Base-by-base conservation (phyloP, 768 basidiomycete species). In the Crassisporium funariophilum region DNA sequence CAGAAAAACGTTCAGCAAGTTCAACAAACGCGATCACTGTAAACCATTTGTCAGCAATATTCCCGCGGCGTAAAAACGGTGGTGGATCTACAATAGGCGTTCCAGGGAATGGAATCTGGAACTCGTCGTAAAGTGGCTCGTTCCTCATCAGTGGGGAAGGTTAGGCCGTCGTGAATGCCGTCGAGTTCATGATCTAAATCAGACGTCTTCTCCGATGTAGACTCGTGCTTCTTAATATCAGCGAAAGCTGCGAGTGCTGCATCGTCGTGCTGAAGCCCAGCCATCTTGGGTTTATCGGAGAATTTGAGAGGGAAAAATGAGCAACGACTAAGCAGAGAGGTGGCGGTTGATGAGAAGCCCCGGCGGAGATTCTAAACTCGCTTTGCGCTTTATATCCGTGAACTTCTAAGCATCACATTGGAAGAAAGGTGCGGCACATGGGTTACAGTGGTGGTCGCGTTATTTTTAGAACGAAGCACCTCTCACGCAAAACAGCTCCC, bases 1-100 rank as follows among this genome's bases (percentile, higher is more conserved):
- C 79, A 31, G 86, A 88, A 66, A 89, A 89, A 11, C 87, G 81
- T 58, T 89, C 88, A 3, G 83, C 84, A 33, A 86, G 64, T 61
- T 88, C 86, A 22, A 86, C 72, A 23, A 83, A 21, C 8, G 83
- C 84, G 42, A 88, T 83, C 42, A 84, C 82, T 84, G 42, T 9
- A 37, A 19, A 12, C 34, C 44, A 44, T 21, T 5, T n/a, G 13
- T 21, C 20, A 22, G 41, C 20, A 11, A 43, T 21, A 20, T 41
- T 37, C 46, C 33, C 7, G 35, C 24, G 20, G 27, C 25, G 20
- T 19, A 40, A 19, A 40, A 11, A 60, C 10, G 41, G 35, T 22
- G n/a, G 16, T 20, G 7, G 20, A 61, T 72, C 53, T 43, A 79
- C 77, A 59, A 60, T 79, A 82, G 10, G 81, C 78, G 37, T 66